Evolutionary conservation across 1,284 basidiomycete genomes (phyloP).

Genomic region (Singerocomus rubriflavus): DNA sequence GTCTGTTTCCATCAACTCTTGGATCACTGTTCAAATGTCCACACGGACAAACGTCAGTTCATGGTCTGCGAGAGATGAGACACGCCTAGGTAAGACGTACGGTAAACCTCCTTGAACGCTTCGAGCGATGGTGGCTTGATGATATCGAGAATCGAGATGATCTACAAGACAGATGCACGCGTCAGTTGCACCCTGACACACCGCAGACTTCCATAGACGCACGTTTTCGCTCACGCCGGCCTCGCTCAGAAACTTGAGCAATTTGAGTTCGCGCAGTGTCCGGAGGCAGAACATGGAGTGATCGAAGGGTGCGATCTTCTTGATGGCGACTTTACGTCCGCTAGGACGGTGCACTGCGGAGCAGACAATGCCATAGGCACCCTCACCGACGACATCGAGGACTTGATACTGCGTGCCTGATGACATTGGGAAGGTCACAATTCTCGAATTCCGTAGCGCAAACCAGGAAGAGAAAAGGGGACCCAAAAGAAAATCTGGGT

Average conservation of each 20-base stretch:
- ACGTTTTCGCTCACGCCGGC: slow-evolving; percentile 93
- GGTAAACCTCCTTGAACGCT: slow-evolving; percentile 89
- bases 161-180: slow-evolving; percentile 44
- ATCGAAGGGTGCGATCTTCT: slow-evolving; percentile 91
- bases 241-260: slow-evolving; percentile 88
- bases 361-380: slow-evolving; percentile 86
- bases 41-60: slow-evolving; percentile 10
- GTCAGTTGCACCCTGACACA: not conserved
- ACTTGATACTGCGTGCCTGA: slow-evolving; percentile 82
- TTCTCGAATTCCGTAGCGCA: not conserved
- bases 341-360: slow-evolving; percentile 81
- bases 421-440: slow-evolving; percentile 6
- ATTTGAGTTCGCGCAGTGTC: slow-evolving; percentile 83
- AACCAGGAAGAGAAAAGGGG: not conserved
- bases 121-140: slow-evolving; percentile 88
- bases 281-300: slow-evolving; percentile 90
- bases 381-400: slow-evolving; percentile 88
- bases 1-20: slow-evolving; percentile 75
- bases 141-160: slow-evolving; percentile 94
- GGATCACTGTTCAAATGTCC: slow-evolving; percentile 51
- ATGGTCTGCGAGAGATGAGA: too few species aligned
- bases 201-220: slow-evolving; percentile 30
- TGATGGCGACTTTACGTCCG: slow-evolving; percentile 82
- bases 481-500: not conserved
- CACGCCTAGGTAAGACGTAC: slow-evolving; percentile 43